A percentile compares a stretch with the other conserved stretches of the same genome.
Conservation (phyloP, 305 asterid species). For the Solanum hybrid region DNA sequence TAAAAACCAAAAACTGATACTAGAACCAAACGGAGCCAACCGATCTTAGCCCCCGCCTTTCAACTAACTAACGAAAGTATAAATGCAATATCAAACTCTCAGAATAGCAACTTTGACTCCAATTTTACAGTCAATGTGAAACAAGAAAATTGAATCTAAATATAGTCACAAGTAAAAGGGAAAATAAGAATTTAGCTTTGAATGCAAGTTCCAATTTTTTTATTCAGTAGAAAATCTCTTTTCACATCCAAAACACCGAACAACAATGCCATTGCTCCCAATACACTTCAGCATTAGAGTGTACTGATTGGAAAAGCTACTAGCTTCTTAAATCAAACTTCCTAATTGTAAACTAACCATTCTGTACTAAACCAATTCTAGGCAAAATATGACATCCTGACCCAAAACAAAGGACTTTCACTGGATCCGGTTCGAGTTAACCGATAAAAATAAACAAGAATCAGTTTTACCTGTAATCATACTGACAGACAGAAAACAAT, state of each 20-base stretch:
- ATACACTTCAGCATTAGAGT: not conserved
- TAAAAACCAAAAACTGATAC: too few species aligned
- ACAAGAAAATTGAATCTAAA: not conserved
- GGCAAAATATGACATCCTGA: not conserved
- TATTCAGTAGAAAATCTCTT: not conserved
- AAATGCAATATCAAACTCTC: too few species aligned
- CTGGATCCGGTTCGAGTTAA: not conserved
- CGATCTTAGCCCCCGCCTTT: too few species aligned
- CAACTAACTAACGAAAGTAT: too few species aligned
- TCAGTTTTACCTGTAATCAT: conserved; percentile 8
- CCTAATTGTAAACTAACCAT: not conserved
- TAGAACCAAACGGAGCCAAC: too few species aligned
- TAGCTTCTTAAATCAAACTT: not conserved
- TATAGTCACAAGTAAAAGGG: not conserved
- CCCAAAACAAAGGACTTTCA: not conserved
- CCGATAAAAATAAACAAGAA: not conserved
- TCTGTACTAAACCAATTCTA: not conserved
- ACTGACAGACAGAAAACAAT: not conserved
- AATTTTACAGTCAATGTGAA: not conserved
- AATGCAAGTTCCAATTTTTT: not conserved
- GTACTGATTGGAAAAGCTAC: not conserved
- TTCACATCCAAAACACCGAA: not conserved
- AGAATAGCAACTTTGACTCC: too few species aligned
- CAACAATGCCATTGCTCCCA: not conserved
- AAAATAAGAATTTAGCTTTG: not conserved